Evolutionary conservation across 768 basidiomycete genomes (phyloP), one percentile per base, ranked within the genome.

Genomic region (Inosperma sp.): DNA sequence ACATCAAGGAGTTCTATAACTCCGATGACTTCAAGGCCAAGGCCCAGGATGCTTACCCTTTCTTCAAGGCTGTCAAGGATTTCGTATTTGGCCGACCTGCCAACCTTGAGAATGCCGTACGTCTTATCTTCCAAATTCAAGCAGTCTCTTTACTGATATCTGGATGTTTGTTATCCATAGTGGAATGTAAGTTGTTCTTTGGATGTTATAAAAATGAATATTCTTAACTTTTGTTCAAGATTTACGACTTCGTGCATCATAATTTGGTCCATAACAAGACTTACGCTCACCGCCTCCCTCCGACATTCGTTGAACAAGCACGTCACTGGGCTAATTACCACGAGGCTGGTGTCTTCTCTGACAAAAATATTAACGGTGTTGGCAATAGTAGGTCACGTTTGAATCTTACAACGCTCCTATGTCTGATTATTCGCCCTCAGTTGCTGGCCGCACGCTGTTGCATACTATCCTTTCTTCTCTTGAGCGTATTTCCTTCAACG

Each of bases 251-350:
- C 68, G 72, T 93, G 62, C 82, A 82, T 72, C 78, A 86, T 14
- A 74, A 90, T 63, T 74, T 86, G 56, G 76, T 74, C 43, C 86
- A 94, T 76, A 92, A 93, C 77, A 81, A 80, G 71, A 85, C 85
- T 23, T 93, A 83, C 56, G 83, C 84, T 2, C 77, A 82, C 68
- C 81, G 84, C 57, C 82, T 92, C 34, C 86, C 87, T n/a, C 86
- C 86, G n/a, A 82, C 77, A 10, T 76, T 83, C 65, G 63, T 86
- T 54, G 82, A 88, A 57, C 87, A 88, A 64, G 84, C 86, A 30
- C 85, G 81, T 44, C 76, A 74, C 54, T 78, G 83, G 54, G 91
- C 88, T 14, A 73, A 93, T 73, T 87, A 76, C 75, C 89, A 92
- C 67, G 88, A 93, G 66, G 71, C 79, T 53, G 81, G 79, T 14